Evolutionary conservation across 225 moss, liverwort and hornwort species (phyloP), one percentile per base, ranked within the genome.

Genomic region (Rhytidiadelphus loreus): DNA sequence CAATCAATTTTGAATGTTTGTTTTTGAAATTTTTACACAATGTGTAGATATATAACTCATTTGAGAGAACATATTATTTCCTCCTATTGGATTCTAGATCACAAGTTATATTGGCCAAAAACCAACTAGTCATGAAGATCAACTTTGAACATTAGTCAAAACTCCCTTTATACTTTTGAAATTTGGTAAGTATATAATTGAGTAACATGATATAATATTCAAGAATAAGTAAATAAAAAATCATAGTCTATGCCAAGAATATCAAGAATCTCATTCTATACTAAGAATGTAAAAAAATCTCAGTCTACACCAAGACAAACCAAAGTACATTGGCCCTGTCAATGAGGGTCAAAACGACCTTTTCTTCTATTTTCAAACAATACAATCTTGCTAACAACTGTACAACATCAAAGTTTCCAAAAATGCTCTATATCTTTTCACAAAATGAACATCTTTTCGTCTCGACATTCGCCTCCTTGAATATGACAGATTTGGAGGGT

Each of bases 161-260:
- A 52, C 8, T 8, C 0, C 1, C 35, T 13, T 52, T 22, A 13
- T 8, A 33, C 3, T 23, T 48, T 53, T 35, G 6, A 6, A 76
- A 35, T 35, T 35, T 35, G 14, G 8, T 8, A 33, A 50, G 33
- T 21, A 9, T 35, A 9, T 53, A 77, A 75, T 1, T 13, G 14
- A 8, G 1, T 22, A 53, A 35, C 1, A 23, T 53, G 23, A 53
- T 53, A 2, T 23, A 14, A 14, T 53, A 23, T 37, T 48, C 32
- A 23, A 77, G 0, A 0, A 12, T 74, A 30, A 8, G 13, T 50
- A 19, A 46, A 52, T 21, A 44, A 32, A 32, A n/a, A 19, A 12
- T 8, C 0, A 0, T 0, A 12, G 0, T 19, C 6, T 19, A 11
- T 7, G 1, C 5, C 7, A 19, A 46, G 1, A 74, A 10, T 43